Evolutionary conservation across 2,329 filamentous ascomycete species (phyloP), one percentile per base, ranked within the genome.

Genomic region (Aspergillus sp.): DNA sequence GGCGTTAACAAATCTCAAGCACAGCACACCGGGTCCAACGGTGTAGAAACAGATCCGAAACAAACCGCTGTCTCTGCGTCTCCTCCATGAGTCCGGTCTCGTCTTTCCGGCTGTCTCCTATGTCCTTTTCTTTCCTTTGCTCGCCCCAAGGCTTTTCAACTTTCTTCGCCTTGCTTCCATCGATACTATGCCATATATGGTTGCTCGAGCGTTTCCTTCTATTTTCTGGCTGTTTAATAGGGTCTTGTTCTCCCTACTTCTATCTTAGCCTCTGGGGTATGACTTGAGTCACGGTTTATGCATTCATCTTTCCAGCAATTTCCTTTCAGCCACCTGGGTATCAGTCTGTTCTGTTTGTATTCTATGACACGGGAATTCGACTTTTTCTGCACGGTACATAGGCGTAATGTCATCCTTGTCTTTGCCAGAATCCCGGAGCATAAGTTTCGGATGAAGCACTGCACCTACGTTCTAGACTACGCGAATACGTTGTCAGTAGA

Each of bases 1-100:
- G 60, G 56, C 22, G 30, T 63, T 19, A 58, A 64, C 10, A 45
- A 48, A 13, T 40, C 17, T 26, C 38, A 45, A 5, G 13, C 47
- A 11, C 26, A 52, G 14, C n/a, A 24, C 11, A 13, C 26, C 20
- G 50, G 43, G 20, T 20, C 40, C 3, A 36, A n/a, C 3, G 50
- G 35, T 20, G 44, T 38, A 33, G 33, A 35, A 26, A 8, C 49
- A 41, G 20, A 24, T 16, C 2, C 35, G 16, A 9, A n/a, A 13
- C 55, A 58, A 38, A 36, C 54, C n/a, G 48, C 43, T 19, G 36
- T 24, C 51, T 52, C 46, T 32, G 54, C 52, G 38, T 47, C 47
- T 36, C 46, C 45, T 17, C 40, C 40, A 22, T 42, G 16, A 42
- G n/a, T n/a, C n/a, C 7, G 19, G 19, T 46, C 50, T 19, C 11